Evolutionary conservation across 2,329 filamentous ascomycete genomes (phyloP).

Genomic region (Epichloe coenophiala): DNA sequence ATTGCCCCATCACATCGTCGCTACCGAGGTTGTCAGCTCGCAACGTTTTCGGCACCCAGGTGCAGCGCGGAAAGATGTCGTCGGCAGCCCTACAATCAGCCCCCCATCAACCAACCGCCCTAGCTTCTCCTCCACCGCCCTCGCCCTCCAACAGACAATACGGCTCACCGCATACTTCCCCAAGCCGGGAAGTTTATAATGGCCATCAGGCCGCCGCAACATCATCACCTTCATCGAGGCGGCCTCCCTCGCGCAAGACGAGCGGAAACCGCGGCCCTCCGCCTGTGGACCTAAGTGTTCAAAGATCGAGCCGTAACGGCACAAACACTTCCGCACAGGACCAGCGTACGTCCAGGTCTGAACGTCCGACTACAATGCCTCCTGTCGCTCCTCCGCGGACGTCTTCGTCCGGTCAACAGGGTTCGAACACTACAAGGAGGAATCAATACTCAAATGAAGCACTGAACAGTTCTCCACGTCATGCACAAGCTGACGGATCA

Average conservation of each 20-base stretch:
- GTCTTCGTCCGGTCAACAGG: slow-evolving; percentile 56
- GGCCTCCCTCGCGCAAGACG: slow-evolving; percentile 36
- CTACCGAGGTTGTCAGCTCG: slow-evolving; percentile 3
- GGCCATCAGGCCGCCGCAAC: slow-evolving; percentile 31
- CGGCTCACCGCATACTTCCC: slow-evolving; percentile 36
- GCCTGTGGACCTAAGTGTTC: slow-evolving; percentile 23
- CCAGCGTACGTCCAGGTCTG: slow-evolving; percentile 30
- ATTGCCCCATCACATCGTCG: neutral
- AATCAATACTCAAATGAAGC: slow-evolving; percentile 32
- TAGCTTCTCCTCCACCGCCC: slow-evolving; percentile 35
- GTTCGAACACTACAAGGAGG: slow-evolving; percentile 31
- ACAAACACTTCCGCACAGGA: slow-evolving; percentile 30
- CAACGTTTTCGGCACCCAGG: neutral
- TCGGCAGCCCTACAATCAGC: slow-evolving; percentile 50
- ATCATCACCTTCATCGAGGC: slow-evolving; percentile 38
- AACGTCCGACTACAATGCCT: slow-evolving; percentile 47
- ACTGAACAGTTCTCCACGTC: slow-evolving; percentile 28
- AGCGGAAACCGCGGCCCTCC: slow-evolving; percentile 33
- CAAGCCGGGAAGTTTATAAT: slow-evolving; percentile 44
- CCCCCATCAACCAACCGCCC: slow-evolving; percentile 38
- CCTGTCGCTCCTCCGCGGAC: slow-evolving; percentile 62
- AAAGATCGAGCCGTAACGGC: slow-evolving; percentile 32
- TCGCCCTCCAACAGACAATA: slow-evolving; percentile 38
- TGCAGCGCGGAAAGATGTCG: slow-evolving; percentile 21
- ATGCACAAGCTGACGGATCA: slow-evolving; percentile 22